These are phyloP conservation scores for Paxillus rubicundulus DNA, from an alignment of 768 basidiomycete genomes.

Conservation along the genomic window DNA sequence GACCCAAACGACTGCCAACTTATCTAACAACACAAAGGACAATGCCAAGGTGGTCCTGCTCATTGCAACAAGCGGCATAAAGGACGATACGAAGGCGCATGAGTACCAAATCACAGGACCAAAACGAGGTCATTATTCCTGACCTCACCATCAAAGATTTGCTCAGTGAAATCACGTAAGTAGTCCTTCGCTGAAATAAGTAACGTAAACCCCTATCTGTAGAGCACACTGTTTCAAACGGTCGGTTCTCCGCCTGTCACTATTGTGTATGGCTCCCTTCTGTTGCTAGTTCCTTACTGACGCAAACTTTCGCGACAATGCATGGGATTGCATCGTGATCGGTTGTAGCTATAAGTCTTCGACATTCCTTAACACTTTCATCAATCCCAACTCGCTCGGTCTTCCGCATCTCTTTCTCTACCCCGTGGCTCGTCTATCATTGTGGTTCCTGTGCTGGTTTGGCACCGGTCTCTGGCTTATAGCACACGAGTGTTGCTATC, in stretches of 20 bases:
- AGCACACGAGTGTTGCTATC: slow-evolving; percentile 95
- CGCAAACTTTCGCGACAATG: slow-evolving; percentile 35
- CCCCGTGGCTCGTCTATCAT: slow-evolving; percentile 54
- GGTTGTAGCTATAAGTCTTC: slow-evolving; percentile 65
- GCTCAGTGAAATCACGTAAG: slow-evolving; percentile 79
- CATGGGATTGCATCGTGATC: slow-evolving; percentile 76
- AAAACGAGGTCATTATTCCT: slow-evolving; percentile 67
- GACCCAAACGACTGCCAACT: too few relatives aligned
- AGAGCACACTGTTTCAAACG: slow-evolving; percentile 90
- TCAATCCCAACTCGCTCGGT: slow-evolving; percentile 51
- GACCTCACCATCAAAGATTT: slow-evolving; percentile 87
- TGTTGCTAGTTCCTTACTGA: slow-evolving; percentile 9
- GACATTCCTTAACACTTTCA: slow-evolving; percentile 57
- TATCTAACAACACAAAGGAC: too few relatives aligned
- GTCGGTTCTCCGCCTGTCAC: slow-evolving; percentile 73
- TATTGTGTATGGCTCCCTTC: slow-evolving; percentile 56
- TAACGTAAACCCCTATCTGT: slow-evolving; percentile 5
- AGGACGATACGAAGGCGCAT: too few relatives aligned
- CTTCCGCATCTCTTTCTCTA: slow-evolving; percentile 64
- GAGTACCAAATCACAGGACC: too few relatives aligned
- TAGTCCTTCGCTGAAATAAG: slow-evolving; percentile 15
- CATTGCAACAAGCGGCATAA: too few relatives aligned
- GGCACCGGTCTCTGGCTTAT: slow-evolving; percentile 93
- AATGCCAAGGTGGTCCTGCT: too few relatives aligned
- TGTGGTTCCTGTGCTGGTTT: slow-evolving; percentile 83